These are phyloP conservation scores for Arabidopsis thaliana DNA, from an alignment of 345 rosid genomes.

Conservation along the genomic window TAIR10.1 NC_003076.8:26294501-26295000, in stretches of 20 bases:
- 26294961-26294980: slow-evolving; percentile 83
- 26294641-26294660: slow-evolving; percentile 62
- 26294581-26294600: slow-evolving; percentile 69
- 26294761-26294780: slow-evolving; percentile 72
- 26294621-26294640: slow-evolving; percentile 57
- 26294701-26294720: slow-evolving; percentile 38
- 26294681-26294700: slow-evolving; percentile 65
- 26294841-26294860: slow-evolving; percentile 64
- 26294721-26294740: slow-evolving; percentile 54
- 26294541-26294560: slow-evolving; percentile 38
- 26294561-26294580: slow-evolving; percentile 59
- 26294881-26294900: slow-evolving; percentile 67
- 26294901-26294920: slow-evolving; percentile 26
- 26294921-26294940: slow-evolving; percentile 49
- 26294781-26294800: slow-evolving; percentile 76
- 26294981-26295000: neutral
- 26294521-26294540: slow-evolving; percentile 43
- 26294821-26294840: slow-evolving; percentile 79
- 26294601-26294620: slow-evolving; percentile 67
- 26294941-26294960: slow-evolving; percentile 73
- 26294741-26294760: slow-evolving; percentile 58
- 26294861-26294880: slow-evolving; percentile 79
- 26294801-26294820: slow-evolving; percentile 77
- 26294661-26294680: slow-evolving; percentile 81
- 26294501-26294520: slow-evolving; percentile 72